Percentiles rank a stretch among this genome's conserved stretches.
Evolutionary conservation across 352 stramenopile genomes (phyloP).

Genomic region (Phytophthora niederhauseri): DNA sequence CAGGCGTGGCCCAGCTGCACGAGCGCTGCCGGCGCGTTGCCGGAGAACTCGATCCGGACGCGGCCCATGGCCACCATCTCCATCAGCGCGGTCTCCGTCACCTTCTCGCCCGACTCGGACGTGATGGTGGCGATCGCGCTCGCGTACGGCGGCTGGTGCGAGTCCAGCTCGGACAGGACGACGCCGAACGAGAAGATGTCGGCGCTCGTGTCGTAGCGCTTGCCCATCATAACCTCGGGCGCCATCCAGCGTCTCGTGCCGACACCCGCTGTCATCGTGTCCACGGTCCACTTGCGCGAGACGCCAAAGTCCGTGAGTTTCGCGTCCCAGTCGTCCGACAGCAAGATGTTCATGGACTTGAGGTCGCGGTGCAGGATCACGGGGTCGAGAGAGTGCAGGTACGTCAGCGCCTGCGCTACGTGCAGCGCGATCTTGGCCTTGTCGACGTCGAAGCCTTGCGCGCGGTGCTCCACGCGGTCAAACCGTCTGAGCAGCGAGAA

Average conservation of each 20-base stretch:
- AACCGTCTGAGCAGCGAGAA: slow-evolving; percentile 42
- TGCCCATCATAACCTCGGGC: slow-evolving; percentile 57
- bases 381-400: slow-evolving; percentile 56
- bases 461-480: slow-evolving; percentile 35
- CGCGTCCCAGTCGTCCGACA: slow-evolving; percentile 35
- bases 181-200: slow-evolving; percentile 57
- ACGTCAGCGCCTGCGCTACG: slow-evolving; percentile 51
- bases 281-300: slow-evolving; percentile 38
- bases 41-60: slow-evolving; percentile 38
- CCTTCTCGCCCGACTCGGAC: slow-evolving; percentile 30
- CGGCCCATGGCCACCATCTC: slow-evolving; percentile 41
- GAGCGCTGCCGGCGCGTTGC: slow-evolving; percentile 24
- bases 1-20: slow-evolving; percentile 33
- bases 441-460: slow-evolving; percentile 40
- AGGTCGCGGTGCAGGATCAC: slow-evolving; percentile 56
- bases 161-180: slow-evolving; percentile 46
- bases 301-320: slow-evolving; percentile 71
- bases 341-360: slow-evolving; percentile 67
- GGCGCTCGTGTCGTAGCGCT: slow-evolving; percentile 49
- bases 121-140: slow-evolving; percentile 31
- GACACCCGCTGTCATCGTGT: slow-evolving; percentile 56
- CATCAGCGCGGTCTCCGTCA: slow-evolving; percentile 38
- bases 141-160: slow-evolving; percentile 40
- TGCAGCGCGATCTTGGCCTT: slow-evolving; percentile 53
- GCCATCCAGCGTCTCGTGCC: slow-evolving; percentile 55